These are phyloP conservation scores for Hypoxylon sp. DNA, from an alignment of 2,329 filamentous ascomycete genomes.

Conservation along the genomic window DNA sequence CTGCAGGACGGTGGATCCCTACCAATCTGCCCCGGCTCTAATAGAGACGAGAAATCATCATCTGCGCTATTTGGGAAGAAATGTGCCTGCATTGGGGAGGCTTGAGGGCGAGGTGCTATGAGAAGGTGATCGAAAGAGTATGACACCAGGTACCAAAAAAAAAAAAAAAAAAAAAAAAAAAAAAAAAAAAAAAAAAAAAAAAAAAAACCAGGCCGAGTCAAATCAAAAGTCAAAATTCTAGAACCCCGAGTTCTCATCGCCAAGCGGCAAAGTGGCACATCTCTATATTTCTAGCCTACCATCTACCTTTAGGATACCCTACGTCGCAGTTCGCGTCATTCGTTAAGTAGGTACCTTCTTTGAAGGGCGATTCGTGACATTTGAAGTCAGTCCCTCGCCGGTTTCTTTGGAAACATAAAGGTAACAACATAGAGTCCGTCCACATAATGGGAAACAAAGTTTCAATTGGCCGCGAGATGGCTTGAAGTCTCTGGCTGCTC, in stretches of 20 bases:
- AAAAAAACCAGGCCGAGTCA: constrained; percentile 12
- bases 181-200: constrained; percentile 14
- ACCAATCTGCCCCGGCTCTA: background rate
- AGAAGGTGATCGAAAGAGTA: constrained; percentile 1
- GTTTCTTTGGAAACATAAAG: constrained; percentile 18
- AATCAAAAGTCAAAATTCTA: constrained; percentile 21
- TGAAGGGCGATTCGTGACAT: constrained; percentile 6
- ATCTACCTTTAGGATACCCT: constrained; percentile 8
- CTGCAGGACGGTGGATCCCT: constrained; percentile 9
- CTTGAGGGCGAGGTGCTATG: constrained; percentile 12
- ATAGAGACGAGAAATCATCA: constrained; percentile 15
- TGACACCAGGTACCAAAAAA: constrained; percentile 9
- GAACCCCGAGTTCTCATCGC: constrained; percentile 19
- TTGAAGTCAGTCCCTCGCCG: constrained; percentile 11
- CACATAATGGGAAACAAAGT: constrained; percentile 18
- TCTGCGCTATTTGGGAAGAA: constrained; percentile 8
- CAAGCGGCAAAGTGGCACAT: constrained; percentile 11
- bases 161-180: constrained; percentile 16
- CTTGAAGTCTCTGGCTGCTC: constrained; percentile 16
- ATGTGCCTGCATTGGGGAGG: constrained; percentile 9
- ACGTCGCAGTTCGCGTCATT: constrained; percentile 12
- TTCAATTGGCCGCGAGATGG: constrained; percentile 21
- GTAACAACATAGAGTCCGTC: constrained; percentile 10
- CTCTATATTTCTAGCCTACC: constrained; percentile 10
- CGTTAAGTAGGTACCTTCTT: background rate